Conservation (phyloP, 768 basidiomycete species). For the Termitomyces eurrhizus region DNA sequence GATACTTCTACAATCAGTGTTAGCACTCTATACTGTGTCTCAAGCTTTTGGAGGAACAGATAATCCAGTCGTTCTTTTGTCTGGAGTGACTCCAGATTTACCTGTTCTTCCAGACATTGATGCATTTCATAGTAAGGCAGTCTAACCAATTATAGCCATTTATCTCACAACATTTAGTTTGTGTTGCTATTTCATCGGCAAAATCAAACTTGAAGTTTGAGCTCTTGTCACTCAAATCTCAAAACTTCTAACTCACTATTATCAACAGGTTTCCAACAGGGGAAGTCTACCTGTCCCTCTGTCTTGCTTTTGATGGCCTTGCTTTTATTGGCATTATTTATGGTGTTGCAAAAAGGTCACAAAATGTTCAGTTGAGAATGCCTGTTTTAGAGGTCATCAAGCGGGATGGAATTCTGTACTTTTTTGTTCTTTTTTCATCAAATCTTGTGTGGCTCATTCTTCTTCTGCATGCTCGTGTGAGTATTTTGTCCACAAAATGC, state of each 20-base stretch:
- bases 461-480: constrained; percentile 13
- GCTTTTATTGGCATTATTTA: constrained; percentile 14
- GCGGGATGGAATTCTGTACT: constrained; percentile 18
- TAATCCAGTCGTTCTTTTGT: constrained; percentile 1
- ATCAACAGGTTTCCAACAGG: background rate
- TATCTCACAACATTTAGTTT: background rate
- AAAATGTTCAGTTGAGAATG: background rate
- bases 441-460: constrained; percentile 19
- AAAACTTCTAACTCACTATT: background rate
- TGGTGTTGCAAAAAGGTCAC: background rate
- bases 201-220: background rate
- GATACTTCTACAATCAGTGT: constrained; percentile 4
- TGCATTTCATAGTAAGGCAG: background rate
- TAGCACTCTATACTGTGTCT: constrained; percentile 4
- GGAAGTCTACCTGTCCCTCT: constrained; percentile 14
- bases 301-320: constrained; percentile 18
- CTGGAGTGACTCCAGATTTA: background rate
- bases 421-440: constrained; percentile 19
- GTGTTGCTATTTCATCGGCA: background rate
- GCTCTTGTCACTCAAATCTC: background rate
- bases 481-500: background rate
- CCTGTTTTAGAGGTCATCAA: constrained; percentile 8
- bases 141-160: too few relatives aligned
- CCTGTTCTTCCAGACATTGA: background rate
- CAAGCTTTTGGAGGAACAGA: constrained; percentile 4